Evolutionary conservation across 106 monocot species (phyloP).

Genomic region (Dendrobium officinale): DNA sequence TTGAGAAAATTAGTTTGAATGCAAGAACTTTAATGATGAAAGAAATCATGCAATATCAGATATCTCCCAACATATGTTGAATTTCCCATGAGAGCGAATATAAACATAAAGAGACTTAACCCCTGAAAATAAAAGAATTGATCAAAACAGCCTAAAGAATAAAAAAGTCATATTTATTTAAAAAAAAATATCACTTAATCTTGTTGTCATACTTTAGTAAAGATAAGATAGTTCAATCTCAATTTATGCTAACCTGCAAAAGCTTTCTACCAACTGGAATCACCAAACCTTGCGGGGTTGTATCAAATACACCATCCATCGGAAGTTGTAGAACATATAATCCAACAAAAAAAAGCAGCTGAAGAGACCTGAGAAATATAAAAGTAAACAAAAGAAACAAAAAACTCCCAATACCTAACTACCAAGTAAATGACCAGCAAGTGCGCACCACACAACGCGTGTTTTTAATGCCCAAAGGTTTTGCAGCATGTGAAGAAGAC

Average conservation of each 20-base stretch:
- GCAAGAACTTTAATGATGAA: background rate
- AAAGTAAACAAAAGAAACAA: background rate
- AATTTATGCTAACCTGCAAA: constrained; percentile 38
- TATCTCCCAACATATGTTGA: constrained; percentile 90
- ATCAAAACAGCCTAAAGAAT: background rate
- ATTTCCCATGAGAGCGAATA: constrained; percentile 76
- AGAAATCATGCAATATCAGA: background rate
- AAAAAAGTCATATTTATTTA: background rate
- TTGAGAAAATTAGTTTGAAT: background rate
- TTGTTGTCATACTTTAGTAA: background rate
- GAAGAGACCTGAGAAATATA: constrained; percentile 37
- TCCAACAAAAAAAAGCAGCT: constrained; percentile 26
- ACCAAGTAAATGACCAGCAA: background rate
- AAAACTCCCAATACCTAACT: background rate
- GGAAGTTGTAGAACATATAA: constrained; percentile 18
- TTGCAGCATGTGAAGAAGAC: constrained; percentile 14
- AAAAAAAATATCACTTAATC: background rate
- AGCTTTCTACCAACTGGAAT: constrained; percentile 57
- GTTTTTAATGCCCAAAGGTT: constrained; percentile 31
- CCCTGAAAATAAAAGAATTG: constrained; percentile 41
- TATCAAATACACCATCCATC: background rate
- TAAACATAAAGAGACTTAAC: constrained; percentile 74
- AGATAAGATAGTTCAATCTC: background rate
- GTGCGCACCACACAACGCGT: constrained; percentile 52
- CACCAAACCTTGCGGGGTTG: constrained; percentile 6